Evolutionary conservation across 2,329 filamentous ascomycete genomes (phyloP).

Genomic region (Trichoderma oligosporum): DNA sequence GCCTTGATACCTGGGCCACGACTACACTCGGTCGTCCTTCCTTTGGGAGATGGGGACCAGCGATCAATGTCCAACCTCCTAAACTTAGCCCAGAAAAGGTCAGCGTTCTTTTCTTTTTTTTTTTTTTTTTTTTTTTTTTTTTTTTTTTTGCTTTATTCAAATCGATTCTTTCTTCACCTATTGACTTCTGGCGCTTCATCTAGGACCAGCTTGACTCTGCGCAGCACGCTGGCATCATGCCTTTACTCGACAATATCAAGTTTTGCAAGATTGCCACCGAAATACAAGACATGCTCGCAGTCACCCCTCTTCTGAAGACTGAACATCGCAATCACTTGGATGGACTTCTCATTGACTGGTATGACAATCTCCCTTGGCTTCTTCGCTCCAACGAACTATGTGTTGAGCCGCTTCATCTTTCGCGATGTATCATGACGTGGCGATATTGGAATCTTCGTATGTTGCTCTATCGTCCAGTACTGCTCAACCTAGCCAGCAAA

Average conservation of each 20-base stretch:
- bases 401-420: constrained; percentile 65
- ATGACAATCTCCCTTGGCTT: constrained; percentile 64
- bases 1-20: constrained; percentile 69
- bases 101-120: constrained; percentile 22
- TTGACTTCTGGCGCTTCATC: not conserved
- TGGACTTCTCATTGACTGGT: constrained; percentile 66
- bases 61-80: constrained; percentile 63
- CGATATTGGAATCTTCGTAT: constrained; percentile 75
- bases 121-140: not conserved
- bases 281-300: constrained; percentile 71
- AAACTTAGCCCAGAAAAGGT: constrained; percentile 45
- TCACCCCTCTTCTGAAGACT: constrained; percentile 62
- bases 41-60: constrained; percentile 62
- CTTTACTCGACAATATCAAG: constrained; percentile 70
- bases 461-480: constrained; percentile 68
- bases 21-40: constrained; percentile 68
- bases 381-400: constrained; percentile 63
- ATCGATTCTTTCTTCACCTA: too few species aligned
- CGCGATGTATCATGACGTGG: constrained; percentile 76
- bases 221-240: constrained; percentile 63
- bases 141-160: too few species aligned
- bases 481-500: constrained; percentile 59
- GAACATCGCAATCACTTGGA: constrained; percentile 66
- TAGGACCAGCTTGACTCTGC: constrained; percentile 43
- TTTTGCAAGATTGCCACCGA: constrained; percentile 77